These are phyloP conservation scores for Myochromella boudieri DNA, from an alignment of 768 basidiomycete genomes.

Conservation along the genomic window DNA sequence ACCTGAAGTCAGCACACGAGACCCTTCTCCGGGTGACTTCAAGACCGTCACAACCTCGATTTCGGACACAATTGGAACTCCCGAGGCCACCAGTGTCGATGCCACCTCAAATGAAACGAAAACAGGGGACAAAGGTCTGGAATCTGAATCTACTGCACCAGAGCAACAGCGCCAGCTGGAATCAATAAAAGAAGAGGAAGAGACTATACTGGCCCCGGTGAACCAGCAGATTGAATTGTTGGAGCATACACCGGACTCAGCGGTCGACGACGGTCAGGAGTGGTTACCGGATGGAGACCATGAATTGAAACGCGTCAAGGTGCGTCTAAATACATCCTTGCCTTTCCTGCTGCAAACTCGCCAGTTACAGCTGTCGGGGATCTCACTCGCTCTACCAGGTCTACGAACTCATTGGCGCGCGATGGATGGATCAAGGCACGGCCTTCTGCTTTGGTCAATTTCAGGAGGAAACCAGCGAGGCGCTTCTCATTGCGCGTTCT, in stretches of 20 bases:
- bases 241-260: constrained; percentile 41
- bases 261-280: constrained; percentile 57
- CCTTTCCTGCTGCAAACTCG: neutral
- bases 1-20: constrained; percentile 11
- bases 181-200: constrained; percentile 35
- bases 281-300: constrained; percentile 66
- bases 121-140: constrained; percentile 18
- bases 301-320: constrained; percentile 86
- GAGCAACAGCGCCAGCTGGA: constrained; percentile 18
- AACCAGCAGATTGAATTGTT: constrained; percentile 46
- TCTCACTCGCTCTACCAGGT: constrained; percentile 52
- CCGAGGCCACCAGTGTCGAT: neutral
- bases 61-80: neutral
- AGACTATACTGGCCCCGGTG: constrained; percentile 31
- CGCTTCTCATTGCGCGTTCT: constrained; percentile 79
- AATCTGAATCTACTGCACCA: constrained; percentile 17
- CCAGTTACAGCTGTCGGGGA: neutral
- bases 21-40: constrained; percentile 7
- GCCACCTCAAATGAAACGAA: neutral
- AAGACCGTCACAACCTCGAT: constrained; percentile 5
- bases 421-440: constrained; percentile 96
- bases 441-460: constrained; percentile 94
- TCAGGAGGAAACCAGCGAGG: constrained; percentile 73
- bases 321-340: constrained; percentile 23
- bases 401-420: constrained; percentile 87